These are phyloP conservation scores for Rhizopogon sp. DNA, from an alignment of 768 basidiomycete genomes.

Conservation along the genomic window DNA sequence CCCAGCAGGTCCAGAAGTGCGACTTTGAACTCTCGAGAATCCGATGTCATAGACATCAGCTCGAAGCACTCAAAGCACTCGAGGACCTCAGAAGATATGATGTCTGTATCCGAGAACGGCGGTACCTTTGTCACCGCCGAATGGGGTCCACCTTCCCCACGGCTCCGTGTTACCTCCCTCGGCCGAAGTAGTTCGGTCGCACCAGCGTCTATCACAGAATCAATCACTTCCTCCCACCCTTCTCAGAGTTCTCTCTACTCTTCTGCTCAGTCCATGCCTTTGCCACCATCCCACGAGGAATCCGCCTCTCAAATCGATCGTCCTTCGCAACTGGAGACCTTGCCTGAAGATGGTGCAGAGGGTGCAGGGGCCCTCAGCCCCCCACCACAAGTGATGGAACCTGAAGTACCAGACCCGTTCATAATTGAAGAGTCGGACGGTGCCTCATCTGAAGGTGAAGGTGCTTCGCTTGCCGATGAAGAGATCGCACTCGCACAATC, in stretches of 20 bases:
- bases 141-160: not conserved
- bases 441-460: slow-evolving; percentile 29
- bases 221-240: not conserved
- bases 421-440: slow-evolving; percentile 52
- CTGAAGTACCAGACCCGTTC: slow-evolving; percentile 56
- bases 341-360: slow-evolving; percentile 7
- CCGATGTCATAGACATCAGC: slow-evolving; percentile 20
- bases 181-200: slow-evolving; percentile 4
- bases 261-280: not conserved
- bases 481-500: slow-evolving; percentile 38
- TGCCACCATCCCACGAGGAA: not conserved
- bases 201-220: slow-evolving; percentile 2
- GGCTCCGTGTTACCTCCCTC: slow-evolving; percentile 9
- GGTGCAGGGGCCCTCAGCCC: slow-evolving; percentile 3
- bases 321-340: slow-evolving; percentile 1
- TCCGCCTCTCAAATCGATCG: not conserved
- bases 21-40: not conserved
- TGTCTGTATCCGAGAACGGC: slow-evolving; percentile 13
- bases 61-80: not conserved
- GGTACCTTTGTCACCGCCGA: slow-evolving; percentile 13
- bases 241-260: not conserved
- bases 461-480: slow-evolving; percentile 20
- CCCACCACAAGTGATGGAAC: slow-evolving; percentile 31
- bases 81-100: not conserved
- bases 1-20: not conserved